A percentile compares a stretch with the other conserved stretches of the same genome.
Evolutionary conservation across 768 basidiomycete species (phyloP).

Genomic region (Hypsizygus marmoreus): DNA sequence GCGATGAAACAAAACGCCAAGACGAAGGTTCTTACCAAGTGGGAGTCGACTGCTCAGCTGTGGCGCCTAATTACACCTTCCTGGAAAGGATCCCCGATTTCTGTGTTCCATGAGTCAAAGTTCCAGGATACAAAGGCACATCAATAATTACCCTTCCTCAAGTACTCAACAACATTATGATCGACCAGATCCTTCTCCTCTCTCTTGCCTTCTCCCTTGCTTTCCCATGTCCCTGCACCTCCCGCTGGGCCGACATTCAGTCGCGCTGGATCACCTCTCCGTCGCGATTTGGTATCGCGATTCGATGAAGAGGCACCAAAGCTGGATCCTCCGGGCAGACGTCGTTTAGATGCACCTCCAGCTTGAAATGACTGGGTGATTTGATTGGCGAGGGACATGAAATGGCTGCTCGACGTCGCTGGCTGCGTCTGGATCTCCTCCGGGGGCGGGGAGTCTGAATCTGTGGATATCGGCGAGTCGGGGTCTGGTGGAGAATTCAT

Average conservation of each 20-base stretch:
- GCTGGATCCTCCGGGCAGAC: conserved; percentile 49
- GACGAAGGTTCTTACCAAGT: not conserved
- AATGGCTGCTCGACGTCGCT: conserved; percentile 11
- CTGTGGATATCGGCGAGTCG: conserved; percentile 42
- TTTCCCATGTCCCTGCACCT: conserved; percentile 23
- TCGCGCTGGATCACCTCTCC: conserved; percentile 43
- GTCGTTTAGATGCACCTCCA: conserved; percentile 45
- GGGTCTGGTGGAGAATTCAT: conserved; percentile 48
- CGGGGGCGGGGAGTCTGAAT: conserved; percentile 43
- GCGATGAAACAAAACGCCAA: too few relatives aligned
- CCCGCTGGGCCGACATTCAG: conserved; percentile 13
- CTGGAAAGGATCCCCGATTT: conserved; percentile 59
- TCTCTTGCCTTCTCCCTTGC: conserved; percentile 43
- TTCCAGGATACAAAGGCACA: not conserved
- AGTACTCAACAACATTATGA: conserved; percentile 45
- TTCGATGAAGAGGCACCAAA: conserved; percentile 41
- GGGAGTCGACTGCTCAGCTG: conserved; percentile 15
- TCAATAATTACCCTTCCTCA: conserved; percentile 49
- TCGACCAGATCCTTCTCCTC: conserved; percentile 63
- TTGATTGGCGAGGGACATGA: conserved; percentile 37
- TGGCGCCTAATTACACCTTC: conserved; percentile 33
- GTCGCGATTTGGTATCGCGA: conserved; percentile 53
- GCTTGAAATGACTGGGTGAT: conserved; percentile 34
- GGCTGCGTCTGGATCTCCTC: conserved; percentile 35
- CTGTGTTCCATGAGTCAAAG: conserved; percentile 26